phyloP scores from a whole-genome alignment of 495 filamentous ascomycete species.

The Neurospora sp. region DNA sequence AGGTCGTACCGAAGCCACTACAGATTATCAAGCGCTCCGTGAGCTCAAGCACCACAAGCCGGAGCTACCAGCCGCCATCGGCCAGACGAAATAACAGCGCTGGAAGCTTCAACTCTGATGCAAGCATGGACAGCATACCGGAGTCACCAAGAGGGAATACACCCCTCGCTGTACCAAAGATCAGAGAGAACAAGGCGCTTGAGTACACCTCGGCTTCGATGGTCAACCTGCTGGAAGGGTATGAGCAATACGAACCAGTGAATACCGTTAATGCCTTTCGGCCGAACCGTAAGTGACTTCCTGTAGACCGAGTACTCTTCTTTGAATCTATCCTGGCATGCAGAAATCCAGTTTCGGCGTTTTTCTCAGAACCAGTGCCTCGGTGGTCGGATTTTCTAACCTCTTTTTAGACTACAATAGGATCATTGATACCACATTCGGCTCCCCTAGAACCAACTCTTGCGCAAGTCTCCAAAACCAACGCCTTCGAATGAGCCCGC shows the following conservation, averaged over 20 bases:
- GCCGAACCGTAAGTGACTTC: not conserved
- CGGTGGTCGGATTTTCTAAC: not conserved
- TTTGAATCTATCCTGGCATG: not conserved
- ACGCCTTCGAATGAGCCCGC: not conserved
- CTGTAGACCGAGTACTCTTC: not conserved
- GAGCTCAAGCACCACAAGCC: not conserved
- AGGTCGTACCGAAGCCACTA: slow-evolving; percentile 17
- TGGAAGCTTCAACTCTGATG: slow-evolving; percentile 9
- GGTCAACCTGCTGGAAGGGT: not conserved
- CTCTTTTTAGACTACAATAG: not conserved
- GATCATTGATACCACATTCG: not conserved
- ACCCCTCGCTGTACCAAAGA: slow-evolving; percentile 19
- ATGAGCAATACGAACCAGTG: not conserved
- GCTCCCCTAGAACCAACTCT: not conserved
- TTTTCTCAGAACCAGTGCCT: not conserved
- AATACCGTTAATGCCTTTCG: not conserved
- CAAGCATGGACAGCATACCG: slow-evolving; percentile 13
- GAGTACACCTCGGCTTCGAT: not conserved
- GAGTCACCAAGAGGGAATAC: slow-evolving; percentile 6
- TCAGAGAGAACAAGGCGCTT: slow-evolving; percentile 7
- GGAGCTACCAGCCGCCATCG: not conserved
- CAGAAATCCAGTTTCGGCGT: not conserved
- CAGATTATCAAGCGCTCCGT: slow-evolving; percentile 21
- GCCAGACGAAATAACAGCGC: slow-evolving; percentile 4
- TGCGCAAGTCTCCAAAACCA: not conserved